Evolutionary conservation across 306 rosid genomes (phyloP).

Genomic region (Hylodesmum podocarpum): DNA sequence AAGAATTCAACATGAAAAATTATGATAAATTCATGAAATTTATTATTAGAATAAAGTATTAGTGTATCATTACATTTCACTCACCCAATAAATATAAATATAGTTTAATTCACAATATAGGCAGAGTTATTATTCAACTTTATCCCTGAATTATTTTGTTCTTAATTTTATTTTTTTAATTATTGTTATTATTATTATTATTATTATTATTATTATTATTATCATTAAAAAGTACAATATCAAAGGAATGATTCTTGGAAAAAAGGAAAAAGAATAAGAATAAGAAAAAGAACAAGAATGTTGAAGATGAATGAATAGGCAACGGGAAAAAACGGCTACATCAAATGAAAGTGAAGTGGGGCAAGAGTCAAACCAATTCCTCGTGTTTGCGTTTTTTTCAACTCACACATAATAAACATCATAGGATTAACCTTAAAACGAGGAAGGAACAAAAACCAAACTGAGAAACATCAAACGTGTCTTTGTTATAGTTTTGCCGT

Average conservation of each 20-base stretch:
- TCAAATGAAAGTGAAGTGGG: not conserved
- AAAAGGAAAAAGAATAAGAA: not conserved
- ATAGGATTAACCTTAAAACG: conserved; percentile 8
- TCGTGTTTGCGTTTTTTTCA: not conserved
- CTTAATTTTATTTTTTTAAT: no score
- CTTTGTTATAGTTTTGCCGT: conserved; percentile 41
- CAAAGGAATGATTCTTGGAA: not conserved
- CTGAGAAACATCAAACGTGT: conserved; percentile 21
- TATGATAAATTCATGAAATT: not conserved
- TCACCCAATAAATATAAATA: no score
- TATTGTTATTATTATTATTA: no score
- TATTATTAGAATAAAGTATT: not conserved
- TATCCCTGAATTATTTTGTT: no score
- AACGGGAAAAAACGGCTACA: conserved; percentile 30
- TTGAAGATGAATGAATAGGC: not conserved
- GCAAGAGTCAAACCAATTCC: not conserved
- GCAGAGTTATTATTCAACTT: no score
- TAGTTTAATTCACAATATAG: no score
- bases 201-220: no score
- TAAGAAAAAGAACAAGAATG: not conserved
- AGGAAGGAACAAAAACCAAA: conserved; percentile 26
- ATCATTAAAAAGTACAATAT: no score
- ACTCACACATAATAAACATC: not conserved
- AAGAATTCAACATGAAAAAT: not conserved
- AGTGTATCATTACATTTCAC: not conserved